phyloP scores from a whole-genome alignment of 345 rosid species.

The Rubroshorea leprosula region DNA sequence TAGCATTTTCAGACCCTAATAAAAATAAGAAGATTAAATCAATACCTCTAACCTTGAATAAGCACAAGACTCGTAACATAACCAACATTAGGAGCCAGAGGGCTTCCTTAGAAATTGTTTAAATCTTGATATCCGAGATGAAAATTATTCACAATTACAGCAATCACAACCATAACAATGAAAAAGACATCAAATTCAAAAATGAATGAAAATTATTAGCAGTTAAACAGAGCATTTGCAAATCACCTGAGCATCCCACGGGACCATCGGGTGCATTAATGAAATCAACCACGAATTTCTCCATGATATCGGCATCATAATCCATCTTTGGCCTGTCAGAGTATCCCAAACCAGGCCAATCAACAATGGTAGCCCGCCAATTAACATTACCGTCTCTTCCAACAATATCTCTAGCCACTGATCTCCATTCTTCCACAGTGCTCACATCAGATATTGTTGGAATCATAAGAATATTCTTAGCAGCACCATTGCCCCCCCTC shows the following conservation, averaged over 20 bases:
- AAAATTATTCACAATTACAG: background rate
- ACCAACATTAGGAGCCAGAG: background rate
- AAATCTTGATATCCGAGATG: too few species aligned
- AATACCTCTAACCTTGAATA: background rate
- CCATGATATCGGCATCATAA: conserved; percentile 79
- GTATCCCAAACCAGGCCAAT: conserved; percentile 95
- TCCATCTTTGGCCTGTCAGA: conserved; percentile 79
- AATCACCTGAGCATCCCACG: conserved; percentile 45
- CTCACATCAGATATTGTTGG: conserved; percentile 97
- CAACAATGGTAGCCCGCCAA: conserved; percentile 79
- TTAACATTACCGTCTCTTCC: conserved; percentile 41
- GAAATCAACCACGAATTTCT: conserved; percentile 78
- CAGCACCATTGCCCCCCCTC: conserved; percentile 40
- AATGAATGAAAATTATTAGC: too few species aligned
- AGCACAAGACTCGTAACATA: background rate
- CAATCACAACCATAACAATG: background rate
- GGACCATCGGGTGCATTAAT: conserved; percentile 71
- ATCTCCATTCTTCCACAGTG: conserved; percentile 93
- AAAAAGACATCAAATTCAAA: background rate
- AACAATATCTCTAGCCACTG: conserved; percentile 70
- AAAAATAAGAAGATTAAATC: background rate
- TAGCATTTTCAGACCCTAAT: background rate
- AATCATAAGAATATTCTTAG: conserved; percentile 64
- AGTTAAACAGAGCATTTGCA: background rate
- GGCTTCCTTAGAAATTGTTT: background rate